Conservation (phyloP, 306 rosid species). For the Quercus wislizeni region DNA sequence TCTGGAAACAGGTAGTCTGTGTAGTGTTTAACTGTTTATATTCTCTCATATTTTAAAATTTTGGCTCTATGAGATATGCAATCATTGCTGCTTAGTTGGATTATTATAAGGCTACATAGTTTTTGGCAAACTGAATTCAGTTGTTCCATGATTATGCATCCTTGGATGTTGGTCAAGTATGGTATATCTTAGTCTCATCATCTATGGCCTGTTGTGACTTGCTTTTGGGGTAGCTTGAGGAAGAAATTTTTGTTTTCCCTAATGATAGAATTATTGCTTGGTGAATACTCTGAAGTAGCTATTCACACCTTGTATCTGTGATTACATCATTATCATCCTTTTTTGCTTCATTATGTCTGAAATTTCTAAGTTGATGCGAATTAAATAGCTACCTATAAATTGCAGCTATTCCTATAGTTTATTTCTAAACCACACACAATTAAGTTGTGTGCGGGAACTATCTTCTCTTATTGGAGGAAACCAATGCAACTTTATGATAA, state of each 20-base stretch:
- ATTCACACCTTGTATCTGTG: not conserved
- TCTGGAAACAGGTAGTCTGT: constrained; percentile 5
- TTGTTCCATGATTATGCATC: constrained; percentile 6
- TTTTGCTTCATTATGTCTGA: not conserved
- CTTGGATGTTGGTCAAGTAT: not conserved
- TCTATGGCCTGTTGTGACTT: not conserved
- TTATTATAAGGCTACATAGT: not conserved
- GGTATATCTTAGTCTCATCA: not conserved
- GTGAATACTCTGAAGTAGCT: not conserved
- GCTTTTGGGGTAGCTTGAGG: not conserved
- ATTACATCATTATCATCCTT: not conserved
- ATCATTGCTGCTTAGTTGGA: constrained; percentile 4
- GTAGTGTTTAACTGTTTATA: not conserved
- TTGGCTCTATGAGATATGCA: not conserved
- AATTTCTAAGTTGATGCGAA: not conserved
- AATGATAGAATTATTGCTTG: not conserved
- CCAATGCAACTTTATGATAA: not conserved
- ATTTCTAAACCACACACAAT: not conserved
- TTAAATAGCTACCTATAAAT: not conserved
- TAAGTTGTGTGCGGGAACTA: not conserved
- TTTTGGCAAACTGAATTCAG: not conserved
- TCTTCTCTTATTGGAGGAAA: constrained; percentile 5
- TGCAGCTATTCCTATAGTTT: not conserved
- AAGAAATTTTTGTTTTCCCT: not conserved
- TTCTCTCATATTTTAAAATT: constrained; percentile 14